Evolutionary conservation across 2,329 filamentous ascomycete species (phyloP).

Genomic region (Trichoderma koningii): DNA sequence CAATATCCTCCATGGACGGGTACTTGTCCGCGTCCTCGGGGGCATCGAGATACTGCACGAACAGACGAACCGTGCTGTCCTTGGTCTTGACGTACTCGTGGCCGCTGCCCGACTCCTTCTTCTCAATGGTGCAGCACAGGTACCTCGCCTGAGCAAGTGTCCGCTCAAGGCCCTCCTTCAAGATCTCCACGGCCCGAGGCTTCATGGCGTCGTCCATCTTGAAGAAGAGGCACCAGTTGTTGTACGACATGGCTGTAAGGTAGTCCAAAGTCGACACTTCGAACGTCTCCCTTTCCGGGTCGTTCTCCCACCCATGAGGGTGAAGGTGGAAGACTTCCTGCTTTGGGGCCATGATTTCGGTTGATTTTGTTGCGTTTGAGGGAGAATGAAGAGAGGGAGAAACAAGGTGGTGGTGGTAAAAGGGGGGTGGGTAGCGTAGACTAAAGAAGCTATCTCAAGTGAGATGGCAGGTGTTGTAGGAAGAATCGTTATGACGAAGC

Average conservation of each 20-base stretch:
- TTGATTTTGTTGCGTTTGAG: not conserved
- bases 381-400: not conserved
- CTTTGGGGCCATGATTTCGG: not conserved
- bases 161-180: slow-evolving; percentile 9
- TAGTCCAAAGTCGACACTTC: slow-evolving; percentile 2
- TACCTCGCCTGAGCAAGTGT: slow-evolving; percentile 11
- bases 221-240: slow-evolving; percentile 16
- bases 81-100: slow-evolving; percentile 2
- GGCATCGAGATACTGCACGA: slow-evolving; percentile 13
- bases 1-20: slow-evolving; percentile 13
- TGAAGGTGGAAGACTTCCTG: slow-evolving; percentile 14
- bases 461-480: too few species aligned
- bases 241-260: slow-evolving; percentile 14
- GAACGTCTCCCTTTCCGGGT: slow-evolving; percentile 2
- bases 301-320: slow-evolving; percentile 19
- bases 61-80: slow-evolving; percentile 6
- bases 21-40: slow-evolving; percentile 16
- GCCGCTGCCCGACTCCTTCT: not conserved
- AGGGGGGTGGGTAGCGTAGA: not conserved
- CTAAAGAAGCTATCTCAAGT: too few species aligned
- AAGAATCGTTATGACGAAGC: not conserved
- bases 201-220: slow-evolving; percentile 10
- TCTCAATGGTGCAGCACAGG: slow-evolving; percentile 19
- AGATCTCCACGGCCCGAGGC: not conserved
- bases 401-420: not conserved